Base-by-base conservation (phyloP, 176 grass and related monocot genomes). In the Thinopyrum elongatum region DNA sequence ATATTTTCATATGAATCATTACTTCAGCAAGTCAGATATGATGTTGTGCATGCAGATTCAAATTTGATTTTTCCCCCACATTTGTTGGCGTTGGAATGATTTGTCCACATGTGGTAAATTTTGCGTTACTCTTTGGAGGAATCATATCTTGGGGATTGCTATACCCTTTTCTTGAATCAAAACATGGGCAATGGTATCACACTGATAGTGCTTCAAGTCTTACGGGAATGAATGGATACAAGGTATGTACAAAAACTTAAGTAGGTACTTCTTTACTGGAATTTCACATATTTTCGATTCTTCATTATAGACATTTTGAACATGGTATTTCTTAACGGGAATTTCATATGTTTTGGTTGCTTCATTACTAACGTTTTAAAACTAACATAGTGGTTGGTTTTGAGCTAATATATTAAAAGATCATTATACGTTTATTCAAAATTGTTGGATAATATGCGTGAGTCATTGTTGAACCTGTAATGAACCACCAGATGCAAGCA, bases 71-170 rank as follows among this genome's bases (percentile, higher is more conserved):
- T 69, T 92, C 92, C 65, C 11, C 83, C 12, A 77, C 85, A 17
- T 92, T 82, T 65, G 30, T 94, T 5, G 92, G 94, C 63, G 42
- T 94, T 23, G 94, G 94, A 51, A 90, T 97, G 83, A 90, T 97
- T 80, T 84, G 88, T 49, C 94, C 94, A 70, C 76, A 75, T 49
- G 59, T 85, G 27, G 76, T 97, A 59, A 97, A 94, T 63, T n/a
- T 90, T n/a, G 84, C 84, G 0, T 23, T 97, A 34, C 51, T 97
- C 36, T 76, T 90, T 10, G 87, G 94, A 1, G 81, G 57, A 6
- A 65, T 86, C 53, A 46, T 97, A 31, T 94, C 94, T 17, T 90
- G 87, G 88, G 91, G 87, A 15, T 25, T 94, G 19, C 5, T 97
- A 33, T 97, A 70, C 41, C 94, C 94, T 53, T 88, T 47, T 60